Percentiles rank a stretch among this genome's conserved stretches.
Conservation (phyloP, 2,329 filamentous ascomycete genomes). For the Curvularia sp. region DNA sequence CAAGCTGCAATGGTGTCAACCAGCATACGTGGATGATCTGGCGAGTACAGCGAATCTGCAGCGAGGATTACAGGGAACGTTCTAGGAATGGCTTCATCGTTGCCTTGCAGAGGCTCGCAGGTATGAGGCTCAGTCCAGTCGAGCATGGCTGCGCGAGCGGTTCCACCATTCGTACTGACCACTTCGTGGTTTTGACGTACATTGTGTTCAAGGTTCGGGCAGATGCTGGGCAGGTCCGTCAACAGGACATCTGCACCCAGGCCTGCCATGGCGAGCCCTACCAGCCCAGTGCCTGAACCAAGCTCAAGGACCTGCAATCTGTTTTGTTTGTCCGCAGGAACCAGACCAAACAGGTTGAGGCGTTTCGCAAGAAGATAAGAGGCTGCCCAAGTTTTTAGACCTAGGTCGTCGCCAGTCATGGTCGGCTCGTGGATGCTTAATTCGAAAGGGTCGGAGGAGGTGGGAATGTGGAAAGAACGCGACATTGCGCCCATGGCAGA, state of each 20-base stretch:
- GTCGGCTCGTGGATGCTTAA: constrained; percentile 84
- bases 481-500: constrained; percentile 70
- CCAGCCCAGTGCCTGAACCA: constrained; percentile 88
- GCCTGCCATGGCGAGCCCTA: constrained; percentile 83
- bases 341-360: constrained; percentile 56
- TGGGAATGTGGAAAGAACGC: constrained; percentile 66
- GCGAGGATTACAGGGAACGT: constrained; percentile 72
- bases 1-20: constrained; percentile 73
- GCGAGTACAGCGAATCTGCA: constrained; percentile 87
- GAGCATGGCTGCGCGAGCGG: constrained; percentile 68
- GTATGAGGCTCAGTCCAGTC: constrained; percentile 74
- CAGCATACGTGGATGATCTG: constrained; percentile 79
- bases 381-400: constrained; percentile 94
- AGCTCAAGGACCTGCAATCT: constrained; percentile 70
- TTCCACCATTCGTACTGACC: constrained; percentile 64
- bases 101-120: constrained; percentile 29
- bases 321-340: constrained; percentile 1
- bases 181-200: constrained; percentile 67
- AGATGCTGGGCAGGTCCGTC: constrained; percentile 85
- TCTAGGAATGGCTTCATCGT: constrained; percentile 15
- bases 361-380: constrained; percentile 84
- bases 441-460: constrained; percentile 53
- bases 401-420: constrained; percentile 84
- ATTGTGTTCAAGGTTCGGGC: constrained; percentile 81
- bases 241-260: constrained; percentile 72